Percentiles rank a stretch among this genome's conserved stretches.
These are phyloP conservation scores for Pyrenula massariospora DNA, from an alignment of 495 filamentous ascomycete genomes.

Conservation along the genomic window DNA sequence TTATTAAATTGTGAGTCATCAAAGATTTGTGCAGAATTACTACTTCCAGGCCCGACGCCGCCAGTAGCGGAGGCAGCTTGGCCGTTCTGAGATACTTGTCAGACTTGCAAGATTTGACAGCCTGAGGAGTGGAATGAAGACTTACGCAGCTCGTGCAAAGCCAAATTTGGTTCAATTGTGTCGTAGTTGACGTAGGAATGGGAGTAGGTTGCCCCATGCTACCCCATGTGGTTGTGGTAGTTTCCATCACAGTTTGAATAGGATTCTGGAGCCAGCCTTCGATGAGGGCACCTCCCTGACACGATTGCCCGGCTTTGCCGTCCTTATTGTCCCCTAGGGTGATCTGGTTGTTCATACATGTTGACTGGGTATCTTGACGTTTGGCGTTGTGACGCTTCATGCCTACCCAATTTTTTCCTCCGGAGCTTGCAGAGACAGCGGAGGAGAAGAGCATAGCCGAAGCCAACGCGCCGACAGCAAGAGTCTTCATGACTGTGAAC, in stretches of 20 bases:
- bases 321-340: too few relatives aligned
- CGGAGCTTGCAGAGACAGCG: background rate
- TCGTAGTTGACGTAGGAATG: background rate
- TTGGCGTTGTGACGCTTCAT: background rate
- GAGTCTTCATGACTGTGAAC: background rate
- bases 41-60: too few relatives aligned
- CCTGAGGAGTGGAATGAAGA: background rate
- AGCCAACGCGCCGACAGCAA: background rate
- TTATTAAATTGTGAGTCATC: too few relatives aligned
- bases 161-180: background rate
- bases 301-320: background rate
- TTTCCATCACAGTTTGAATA: background rate
- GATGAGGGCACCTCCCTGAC: background rate
- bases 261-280: background rate
- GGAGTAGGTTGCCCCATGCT: background rate
- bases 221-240: background rate
- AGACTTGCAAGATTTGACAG: background rate
- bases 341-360: background rate
- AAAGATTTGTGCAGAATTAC: too few relatives aligned
- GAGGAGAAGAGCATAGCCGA: background rate
- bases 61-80: too few relatives aligned
- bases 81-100: background rate
- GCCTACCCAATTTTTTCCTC: background rate
- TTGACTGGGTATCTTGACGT: background rate
- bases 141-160: background rate